Percentiles rank a stretch among this genome's conserved stretches.
phyloP scores from a whole-genome alignment of 345 rosid species.

The Brassica incana region DNA sequence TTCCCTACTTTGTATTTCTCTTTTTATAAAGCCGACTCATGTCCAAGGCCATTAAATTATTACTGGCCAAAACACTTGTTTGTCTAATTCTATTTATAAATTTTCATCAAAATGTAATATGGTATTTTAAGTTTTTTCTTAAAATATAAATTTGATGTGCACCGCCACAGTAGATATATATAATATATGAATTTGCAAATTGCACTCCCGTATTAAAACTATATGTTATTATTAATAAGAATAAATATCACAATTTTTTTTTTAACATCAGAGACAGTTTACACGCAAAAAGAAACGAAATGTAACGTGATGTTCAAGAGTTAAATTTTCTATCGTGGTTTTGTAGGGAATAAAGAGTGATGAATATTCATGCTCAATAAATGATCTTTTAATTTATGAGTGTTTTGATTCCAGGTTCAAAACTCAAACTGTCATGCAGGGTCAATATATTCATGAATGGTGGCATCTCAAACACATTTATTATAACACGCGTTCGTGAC shows the following conservation, averaged over 20 bases:
- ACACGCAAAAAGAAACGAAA: neutral
- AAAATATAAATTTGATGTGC: neutral
- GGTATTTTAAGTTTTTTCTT: neutral
- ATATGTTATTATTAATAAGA: neutral
- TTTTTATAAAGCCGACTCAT: conserved; percentile 3
- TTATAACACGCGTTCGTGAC: neutral
- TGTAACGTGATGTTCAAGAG: neutral
- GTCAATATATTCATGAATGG: neutral
- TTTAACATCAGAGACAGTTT: neutral
- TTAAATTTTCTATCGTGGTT: neutral
- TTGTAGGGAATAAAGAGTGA: neutral
- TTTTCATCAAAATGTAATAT: neutral
- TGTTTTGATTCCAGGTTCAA: neutral
- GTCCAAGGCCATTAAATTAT: conserved; percentile 19
- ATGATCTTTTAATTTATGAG: neutral
- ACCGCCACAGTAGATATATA: neutral
- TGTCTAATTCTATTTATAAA: neutral
- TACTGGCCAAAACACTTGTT: neutral
- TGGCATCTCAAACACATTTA: neutral
- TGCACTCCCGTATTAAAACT: neutral
- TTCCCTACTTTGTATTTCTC: conserved; percentile 16
- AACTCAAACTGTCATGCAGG: neutral
- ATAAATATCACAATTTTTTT: neutral
- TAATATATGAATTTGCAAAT: neutral
- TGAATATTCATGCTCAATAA: neutral